A percentile compares a stretch with the other conserved stretches of the same genome.
These are phyloP conservation scores for Dicorynia guianensis DNA, from an alignment of 306 rosid species.

Conservation along the genomic window DNA sequence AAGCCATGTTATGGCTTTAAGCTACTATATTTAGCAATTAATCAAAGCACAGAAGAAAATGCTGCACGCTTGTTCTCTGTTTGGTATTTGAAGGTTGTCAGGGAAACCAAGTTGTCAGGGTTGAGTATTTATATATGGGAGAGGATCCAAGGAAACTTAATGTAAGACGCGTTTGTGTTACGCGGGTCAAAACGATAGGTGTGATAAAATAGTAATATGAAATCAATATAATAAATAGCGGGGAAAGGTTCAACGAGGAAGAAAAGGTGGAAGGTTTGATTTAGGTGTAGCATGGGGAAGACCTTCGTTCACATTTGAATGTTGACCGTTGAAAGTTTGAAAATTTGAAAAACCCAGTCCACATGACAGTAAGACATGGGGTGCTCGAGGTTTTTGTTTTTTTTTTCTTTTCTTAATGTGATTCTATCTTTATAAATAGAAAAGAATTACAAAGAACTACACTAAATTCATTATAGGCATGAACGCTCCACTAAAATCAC, in stretches of 20 bases:
- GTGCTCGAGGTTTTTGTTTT: too few species aligned
- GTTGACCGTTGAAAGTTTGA: slow-evolving; percentile 76
- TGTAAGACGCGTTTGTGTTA: background rate
- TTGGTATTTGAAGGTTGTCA: background rate
- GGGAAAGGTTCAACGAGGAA: slow-evolving; percentile 16
- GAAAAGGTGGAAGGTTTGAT: slow-evolving; percentile 2
- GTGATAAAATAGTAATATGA: background rate
- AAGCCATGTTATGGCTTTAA: slow-evolving; percentile 51
- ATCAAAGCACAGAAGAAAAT: background rate
- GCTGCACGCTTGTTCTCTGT: background rate
- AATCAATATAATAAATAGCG: background rate
- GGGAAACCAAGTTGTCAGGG: background rate
- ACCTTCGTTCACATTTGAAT: slow-evolving; percentile 40
- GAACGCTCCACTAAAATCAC: too few species aligned
- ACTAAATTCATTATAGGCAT: too few species aligned
- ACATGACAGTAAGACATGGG: too few species aligned
- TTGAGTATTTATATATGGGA: slow-evolving; percentile 12
- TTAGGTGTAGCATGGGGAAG: background rate
- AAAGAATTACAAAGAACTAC: too few species aligned
- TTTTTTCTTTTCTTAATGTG: too few species aligned
- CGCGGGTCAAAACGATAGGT: slow-evolving; percentile 53
- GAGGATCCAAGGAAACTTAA: too few species aligned
- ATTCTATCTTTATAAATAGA: too few species aligned
- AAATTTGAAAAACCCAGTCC: background rate
- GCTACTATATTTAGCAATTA: too few species aligned